Evolutionary conservation across 305 asterid species (phyloP).

Genomic region (Plantago lanceolata): DNA sequence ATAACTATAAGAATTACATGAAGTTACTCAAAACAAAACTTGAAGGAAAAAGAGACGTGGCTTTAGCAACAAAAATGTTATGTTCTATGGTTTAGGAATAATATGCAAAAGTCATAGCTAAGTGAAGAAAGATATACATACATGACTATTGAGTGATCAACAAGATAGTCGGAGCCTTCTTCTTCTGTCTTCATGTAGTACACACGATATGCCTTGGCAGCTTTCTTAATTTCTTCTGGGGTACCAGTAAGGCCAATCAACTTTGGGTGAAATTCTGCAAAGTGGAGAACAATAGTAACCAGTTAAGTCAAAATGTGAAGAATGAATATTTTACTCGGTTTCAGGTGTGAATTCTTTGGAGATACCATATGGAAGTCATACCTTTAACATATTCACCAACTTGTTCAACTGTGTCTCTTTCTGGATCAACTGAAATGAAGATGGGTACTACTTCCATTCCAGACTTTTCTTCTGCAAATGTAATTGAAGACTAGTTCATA

Average conservation of each 20-base stretch:
- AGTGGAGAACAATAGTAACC: conserved; percentile 10
- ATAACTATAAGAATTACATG: background rate
- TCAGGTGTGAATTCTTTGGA: conserved; percentile 4
- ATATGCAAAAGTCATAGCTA: conserved; percentile 7
- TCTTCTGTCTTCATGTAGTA: conserved; percentile 95
- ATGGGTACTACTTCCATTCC: conserved; percentile 73
- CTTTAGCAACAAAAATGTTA: conserved; percentile 14
- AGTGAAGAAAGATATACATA: conserved; percentile 34
- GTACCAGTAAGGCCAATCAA: conserved; percentile 80
- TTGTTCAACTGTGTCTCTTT: conserved; percentile 87
- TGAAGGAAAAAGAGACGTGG: conserved; percentile 8
- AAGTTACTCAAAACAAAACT: conserved; percentile 7
- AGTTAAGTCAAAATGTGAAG: background rate
- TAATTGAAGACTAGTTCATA: conserved; percentile 11
- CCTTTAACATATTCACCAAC: conserved; percentile 86
- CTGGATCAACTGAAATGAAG: conserved; percentile 93
- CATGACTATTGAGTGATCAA: conserved; percentile 96
- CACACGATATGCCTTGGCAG: conserved; percentile 91
- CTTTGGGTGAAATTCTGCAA: conserved; percentile 80
- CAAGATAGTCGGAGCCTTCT: conserved; percentile 90
- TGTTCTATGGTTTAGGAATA: conserved; percentile 7
- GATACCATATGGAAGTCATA: conserved; percentile 25
- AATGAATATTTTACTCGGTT: background rate
- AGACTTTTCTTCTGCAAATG: conserved; percentile 59
- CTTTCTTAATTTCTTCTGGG: conserved; percentile 64